These are phyloP conservation scores for Monascus purpureus DNA, from an alignment of 495 filamentous ascomycete species.

Conservation along the genomic window DNA sequence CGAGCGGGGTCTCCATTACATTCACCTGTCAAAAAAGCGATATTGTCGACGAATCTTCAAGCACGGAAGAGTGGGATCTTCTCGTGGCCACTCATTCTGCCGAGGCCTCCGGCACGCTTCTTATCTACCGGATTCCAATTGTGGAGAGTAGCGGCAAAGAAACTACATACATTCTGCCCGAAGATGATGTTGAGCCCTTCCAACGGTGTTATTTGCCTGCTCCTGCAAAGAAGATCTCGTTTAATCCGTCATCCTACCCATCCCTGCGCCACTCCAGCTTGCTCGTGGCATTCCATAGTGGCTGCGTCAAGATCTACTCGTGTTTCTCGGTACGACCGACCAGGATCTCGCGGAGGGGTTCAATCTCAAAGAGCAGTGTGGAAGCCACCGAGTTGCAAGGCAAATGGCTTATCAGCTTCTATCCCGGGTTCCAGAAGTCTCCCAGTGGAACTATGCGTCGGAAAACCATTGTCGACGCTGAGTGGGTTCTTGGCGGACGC, in stretches of 20 bases:
- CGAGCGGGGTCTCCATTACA: slow-evolving; percentile 52
- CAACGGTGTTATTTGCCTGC: slow-evolving; percentile 49
- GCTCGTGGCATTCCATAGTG: slow-evolving; percentile 50
- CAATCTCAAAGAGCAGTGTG: slow-evolving; percentile 14
- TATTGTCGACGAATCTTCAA: background rate
- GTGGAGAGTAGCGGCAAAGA: slow-evolving; percentile 10
- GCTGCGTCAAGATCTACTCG: slow-evolving; percentile 55
- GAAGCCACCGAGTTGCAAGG: slow-evolving; percentile 24
- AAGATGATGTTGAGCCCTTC: slow-evolving; percentile 40
- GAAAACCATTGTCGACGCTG: slow-evolving; percentile 66
- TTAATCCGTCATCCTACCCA: slow-evolving; percentile 54
- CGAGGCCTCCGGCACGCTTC: slow-evolving; percentile 50
- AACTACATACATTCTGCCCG: slow-evolving; percentile 16
- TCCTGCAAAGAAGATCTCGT: slow-evolving; percentile 52
- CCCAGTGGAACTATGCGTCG: slow-evolving; percentile 32
- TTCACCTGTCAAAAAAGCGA: slow-evolving; percentile 36
- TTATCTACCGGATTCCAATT: slow-evolving; percentile 39
- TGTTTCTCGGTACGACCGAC: slow-evolving; percentile 22
- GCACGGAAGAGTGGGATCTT: slow-evolving; percentile 32
- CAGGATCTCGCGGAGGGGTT: slow-evolving; percentile 14
- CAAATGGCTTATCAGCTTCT: slow-evolving; percentile 55
- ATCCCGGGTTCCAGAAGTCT: slow-evolving; percentile 44
- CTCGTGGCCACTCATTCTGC: slow-evolving; percentile 49
- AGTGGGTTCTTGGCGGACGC: slow-evolving; percentile 71
- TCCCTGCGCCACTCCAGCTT: slow-evolving; percentile 45